Evolutionary conservation across 257 asterid species (phyloP), one percentile per base, ranked within the genome.

Genomic region (Echium plantagineum): DNA sequence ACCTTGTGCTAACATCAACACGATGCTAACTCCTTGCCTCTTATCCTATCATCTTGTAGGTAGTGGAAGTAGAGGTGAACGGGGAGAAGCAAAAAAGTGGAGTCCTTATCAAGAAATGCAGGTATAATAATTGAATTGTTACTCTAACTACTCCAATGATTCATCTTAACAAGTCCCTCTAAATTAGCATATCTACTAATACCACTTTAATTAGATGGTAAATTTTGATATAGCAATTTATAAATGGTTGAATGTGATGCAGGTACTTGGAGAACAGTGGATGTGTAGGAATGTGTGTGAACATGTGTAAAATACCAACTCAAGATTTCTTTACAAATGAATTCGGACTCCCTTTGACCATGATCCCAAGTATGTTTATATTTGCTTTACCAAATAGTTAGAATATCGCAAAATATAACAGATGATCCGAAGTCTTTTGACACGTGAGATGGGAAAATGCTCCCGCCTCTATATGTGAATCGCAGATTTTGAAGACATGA

Each of bases 211-310:
- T n/a, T n/a, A 42, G 49, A 3, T 42, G 16, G 17, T 42, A 42
- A 10, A 13, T 42, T 42, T 42, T 28, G 32, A 28, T 28, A 4
- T 28, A 28, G 7, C 5, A 4, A 28, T 28, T 28, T 61, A 28
- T 17, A 35, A 1, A 10, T 35, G 0, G 49, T 42, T 42, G 16
- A 42, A 10, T 42, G 16, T 1, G 5, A 42, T 21, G n/a, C 57
- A 87, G 96, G 96, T 87, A 91, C 72, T 55, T 88, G 81, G 98
- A 91, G 84, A 91, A 85, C 80, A 88, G 94, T 60, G 95, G 96
- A 0, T 91, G 98, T 59, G 94, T 88, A 26, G 98, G 96, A 65
- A 79, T 85, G 95, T 91, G 98, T 35, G 80, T 91, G 16, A 91
- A 91, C 71, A 83, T 91, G 95, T 91, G 98, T 78, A 85, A 91